Conservation (phyloP, 768 basidiomycete species). For the Chalciporus sphaerocephalus region DNA sequence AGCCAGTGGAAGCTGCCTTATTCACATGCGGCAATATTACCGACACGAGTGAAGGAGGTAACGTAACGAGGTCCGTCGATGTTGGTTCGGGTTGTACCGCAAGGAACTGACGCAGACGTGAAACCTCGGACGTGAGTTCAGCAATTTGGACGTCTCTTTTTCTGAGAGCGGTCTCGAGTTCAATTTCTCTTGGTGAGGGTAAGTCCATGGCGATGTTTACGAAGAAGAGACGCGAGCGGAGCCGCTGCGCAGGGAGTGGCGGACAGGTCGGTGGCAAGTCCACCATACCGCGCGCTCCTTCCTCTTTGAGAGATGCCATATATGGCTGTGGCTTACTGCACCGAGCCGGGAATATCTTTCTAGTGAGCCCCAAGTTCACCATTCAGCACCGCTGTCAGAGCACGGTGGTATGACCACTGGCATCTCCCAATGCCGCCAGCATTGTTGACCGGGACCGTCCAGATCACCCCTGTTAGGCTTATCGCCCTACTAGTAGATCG, state of each 20-base stretch:
- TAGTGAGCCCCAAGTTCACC: too few relatives aligned
- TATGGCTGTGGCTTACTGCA: slow-evolving; percentile 31
- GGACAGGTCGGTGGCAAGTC: slow-evolving; percentile 29
- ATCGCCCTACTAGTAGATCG: too few relatives aligned
- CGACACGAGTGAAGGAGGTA: slow-evolving; percentile 69
- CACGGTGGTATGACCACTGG: too few relatives aligned
- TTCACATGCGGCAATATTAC: slow-evolving; percentile 65
- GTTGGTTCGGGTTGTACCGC: slow-evolving; percentile 55
- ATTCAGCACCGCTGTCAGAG: too few relatives aligned
- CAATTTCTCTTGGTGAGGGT: slow-evolving; percentile 71
- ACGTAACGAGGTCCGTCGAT: slow-evolving; percentile 56
- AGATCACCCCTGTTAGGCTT: too few relatives aligned
- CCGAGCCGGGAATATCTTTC: too few relatives aligned
- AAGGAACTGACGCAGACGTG: slow-evolving; percentile 62
- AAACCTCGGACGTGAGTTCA: slow-evolving; percentile 72
- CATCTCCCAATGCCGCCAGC: too few relatives aligned
- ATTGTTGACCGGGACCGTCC: too few relatives aligned
- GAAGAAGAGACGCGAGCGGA: slow-evolving; percentile 9
- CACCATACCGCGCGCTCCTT: slow-evolving; percentile 25
- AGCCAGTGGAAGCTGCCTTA: slow-evolving; percentile 33
- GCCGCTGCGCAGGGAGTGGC: slow-evolving; percentile 9
- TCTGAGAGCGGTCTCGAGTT: slow-evolving; percentile 75
- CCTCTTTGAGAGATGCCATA: slow-evolving; percentile 27
- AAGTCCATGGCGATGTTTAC: slow-evolving; percentile 50
- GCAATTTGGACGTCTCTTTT: slow-evolving; percentile 69